Base-by-base conservation (phyloP, 805 yeast genomes). In the Yarrowia bubula region DNA sequence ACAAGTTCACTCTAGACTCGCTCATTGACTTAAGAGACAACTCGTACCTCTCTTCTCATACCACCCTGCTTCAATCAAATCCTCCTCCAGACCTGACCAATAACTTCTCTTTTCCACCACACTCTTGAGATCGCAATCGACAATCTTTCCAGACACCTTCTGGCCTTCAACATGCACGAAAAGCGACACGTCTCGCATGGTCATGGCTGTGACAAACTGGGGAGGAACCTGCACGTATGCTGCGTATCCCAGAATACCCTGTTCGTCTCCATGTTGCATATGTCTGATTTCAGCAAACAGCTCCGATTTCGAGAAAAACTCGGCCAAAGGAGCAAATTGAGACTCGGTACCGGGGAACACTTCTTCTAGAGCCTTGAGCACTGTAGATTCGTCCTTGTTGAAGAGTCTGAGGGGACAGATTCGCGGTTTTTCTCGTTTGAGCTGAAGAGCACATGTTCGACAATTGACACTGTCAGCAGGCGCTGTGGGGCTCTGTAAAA, bases 371-470 rank as follows among this genome's bases (percentile, higher is more conserved):
- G 65, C 38, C 14, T 61, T 14, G 6, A 43, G 13, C 22, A 37
- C 32, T 11, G n/a, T 43, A 10, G 15, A 7, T 18, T 31, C 41
- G 42, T 48, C 44, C n/a, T 39, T 11, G 39, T 47, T 31, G 18
- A 61, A 48, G 15, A 61, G 38, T 13, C 8, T 39, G 33, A 61
- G 46, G 3, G 65, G 57, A 15, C 65, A 47, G 17, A 79, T 78
- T 8, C 77, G 69, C 6, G 69, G 60, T 13, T 72, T 71, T 41
- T 73, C 73, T 37, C 79, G 76, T 53, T 73, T 67, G 37, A 73
- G 75, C 65, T 79, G 77, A 44, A 84, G 74, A 65, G 86, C 86
- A 70, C 89, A 85, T 3, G 87, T 85, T 7, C 89, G 74, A 69
- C 89, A 85, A 31, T 79, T 77, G 53, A 72, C 32, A 22, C 79